These are phyloP conservation scores for Porogramme epimiltina DNA, from an alignment of 1,284 basidiomycete species.

Conservation along the genomic window DNA sequence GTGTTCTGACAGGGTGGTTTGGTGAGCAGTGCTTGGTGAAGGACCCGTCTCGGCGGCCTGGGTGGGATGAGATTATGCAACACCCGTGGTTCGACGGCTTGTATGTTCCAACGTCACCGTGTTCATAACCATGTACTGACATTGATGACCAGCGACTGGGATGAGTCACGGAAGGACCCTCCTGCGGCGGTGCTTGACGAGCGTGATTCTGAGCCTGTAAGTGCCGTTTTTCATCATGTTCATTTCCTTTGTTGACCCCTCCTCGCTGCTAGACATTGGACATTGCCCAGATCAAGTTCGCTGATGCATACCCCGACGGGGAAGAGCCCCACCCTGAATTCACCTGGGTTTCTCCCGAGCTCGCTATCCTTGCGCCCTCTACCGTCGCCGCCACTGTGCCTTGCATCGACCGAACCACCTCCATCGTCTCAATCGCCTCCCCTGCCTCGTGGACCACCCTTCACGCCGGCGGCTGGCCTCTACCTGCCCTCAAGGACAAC, in stretches of 20 bases:
- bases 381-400: no score
- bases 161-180: not conserved
- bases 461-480: no score
- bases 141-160: conserved; percentile 6
- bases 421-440: no score
- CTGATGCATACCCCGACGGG: not conserved
- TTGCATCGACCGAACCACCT: no score
- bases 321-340: not conserved
- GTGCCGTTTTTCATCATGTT: not conserved
- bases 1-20: not conserved
- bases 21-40: conserved; percentile 24
- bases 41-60: conserved; percentile 20
- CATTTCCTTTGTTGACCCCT: no score
- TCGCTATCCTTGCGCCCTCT: not conserved
- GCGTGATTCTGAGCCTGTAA: conserved; percentile 1
- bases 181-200: not conserved
- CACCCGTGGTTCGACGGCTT: conserved; percentile 23
- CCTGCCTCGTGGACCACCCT: no score
- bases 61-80: conserved; percentile 23
- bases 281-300: not conserved
- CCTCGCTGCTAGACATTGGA: not conserved
- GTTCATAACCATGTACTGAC: no score
- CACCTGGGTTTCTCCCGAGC: conserved; percentile 12
- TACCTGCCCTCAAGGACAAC: no score
- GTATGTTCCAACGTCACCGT: conserved; percentile 11